phyloP scores from a whole-genome alignment of 2,329 filamentous ascomycete genomes.

The Stagonosporopsis cucurbitacearum region DNA sequence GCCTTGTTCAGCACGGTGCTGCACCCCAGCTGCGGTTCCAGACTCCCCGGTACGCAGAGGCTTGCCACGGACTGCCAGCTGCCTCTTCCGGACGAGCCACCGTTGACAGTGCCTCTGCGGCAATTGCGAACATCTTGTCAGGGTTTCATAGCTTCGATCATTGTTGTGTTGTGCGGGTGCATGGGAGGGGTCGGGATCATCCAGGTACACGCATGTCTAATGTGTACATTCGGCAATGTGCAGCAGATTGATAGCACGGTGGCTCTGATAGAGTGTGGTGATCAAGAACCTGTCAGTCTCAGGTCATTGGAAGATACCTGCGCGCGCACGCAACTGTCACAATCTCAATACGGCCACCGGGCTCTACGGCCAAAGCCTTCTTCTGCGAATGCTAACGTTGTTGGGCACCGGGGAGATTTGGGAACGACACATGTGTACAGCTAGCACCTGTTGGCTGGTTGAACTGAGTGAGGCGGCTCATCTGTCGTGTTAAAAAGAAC shows the following conservation, averaged over 20 bases:
- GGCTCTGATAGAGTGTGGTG: conserved; percentile 18
- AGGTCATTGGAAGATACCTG: conserved; percentile 7
- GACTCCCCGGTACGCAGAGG: conserved; percentile 29
- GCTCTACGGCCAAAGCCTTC: conserved; percentile 3
- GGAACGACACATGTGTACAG: conserved; percentile 8
- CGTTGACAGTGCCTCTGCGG: conserved; percentile 31
- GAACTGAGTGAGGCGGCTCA: conserved; percentile 16
- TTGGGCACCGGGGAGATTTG: conserved; percentile 7
- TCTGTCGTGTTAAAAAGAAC: conserved; percentile 7
- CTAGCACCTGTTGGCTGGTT: conserved; percentile 10
- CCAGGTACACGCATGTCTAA: conserved; percentile 24
- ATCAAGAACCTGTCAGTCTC: conserved; percentile 12
- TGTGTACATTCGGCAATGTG: conserved; percentile 22
- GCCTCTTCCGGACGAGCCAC: conserved; percentile 33
- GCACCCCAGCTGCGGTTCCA: conserved; percentile 31
- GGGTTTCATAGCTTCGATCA: conserved; percentile 33
- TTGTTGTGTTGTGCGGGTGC: conserved; percentile 4
- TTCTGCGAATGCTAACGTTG: conserved; percentile 2
- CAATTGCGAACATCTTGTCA: conserved; percentile 33
- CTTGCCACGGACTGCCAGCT: conserved; percentile 33
- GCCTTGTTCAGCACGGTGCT: conserved; percentile 21
- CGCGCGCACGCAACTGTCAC: conserved; percentile 18
- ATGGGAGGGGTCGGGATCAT: conserved; percentile 18
- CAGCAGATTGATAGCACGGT: conserved; percentile 11
- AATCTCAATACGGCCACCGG: conserved; percentile 15